A percentile compares a stretch with the other conserved stretches of the same genome.
phyloP scores from a whole-genome alignment of 345 rosid genomes.

The Citrus glauca region DNA sequence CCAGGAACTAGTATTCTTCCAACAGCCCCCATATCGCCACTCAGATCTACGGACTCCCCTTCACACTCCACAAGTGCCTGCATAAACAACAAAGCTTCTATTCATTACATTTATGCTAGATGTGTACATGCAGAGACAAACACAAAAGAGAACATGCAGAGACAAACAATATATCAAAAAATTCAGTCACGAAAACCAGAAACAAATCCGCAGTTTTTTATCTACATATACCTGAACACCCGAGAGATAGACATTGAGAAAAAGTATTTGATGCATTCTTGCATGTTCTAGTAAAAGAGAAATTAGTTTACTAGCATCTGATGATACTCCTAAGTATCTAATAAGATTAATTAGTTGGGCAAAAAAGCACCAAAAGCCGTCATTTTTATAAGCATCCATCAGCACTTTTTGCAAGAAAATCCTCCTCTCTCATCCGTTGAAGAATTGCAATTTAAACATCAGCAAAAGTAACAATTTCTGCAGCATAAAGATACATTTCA shows the following conservation, averaged over 20 bases:
- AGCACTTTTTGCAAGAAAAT: background rate
- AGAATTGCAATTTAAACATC: background rate
- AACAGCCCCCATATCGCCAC: conserved; percentile 97
- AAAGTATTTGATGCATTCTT: background rate
- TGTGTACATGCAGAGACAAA: background rate
- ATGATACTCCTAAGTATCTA: background rate
- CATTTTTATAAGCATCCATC: background rate
- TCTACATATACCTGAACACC: background rate
- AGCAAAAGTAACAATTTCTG: background rate
- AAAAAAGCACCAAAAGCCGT: background rate
- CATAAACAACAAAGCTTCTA: conserved; percentile 21
- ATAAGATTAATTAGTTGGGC: background rate
- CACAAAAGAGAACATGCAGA: background rate
- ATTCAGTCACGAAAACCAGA: background rate
- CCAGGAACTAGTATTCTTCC: conserved; percentile 78
- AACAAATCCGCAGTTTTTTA: background rate
- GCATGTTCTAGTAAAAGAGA: background rate
- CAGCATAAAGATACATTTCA: background rate
- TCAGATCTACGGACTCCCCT: conserved; percentile 90
- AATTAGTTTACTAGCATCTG: background rate
- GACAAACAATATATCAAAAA: background rate
- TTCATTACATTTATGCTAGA: background rate
- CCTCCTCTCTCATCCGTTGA: background rate
- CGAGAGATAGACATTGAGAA: background rate
- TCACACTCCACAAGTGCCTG: conserved; percentile 97